These are phyloP conservation scores for Chlamydomonas schloesseri DNA, from an alignment of 139 green algal species.

Conservation along the genomic window DNA sequence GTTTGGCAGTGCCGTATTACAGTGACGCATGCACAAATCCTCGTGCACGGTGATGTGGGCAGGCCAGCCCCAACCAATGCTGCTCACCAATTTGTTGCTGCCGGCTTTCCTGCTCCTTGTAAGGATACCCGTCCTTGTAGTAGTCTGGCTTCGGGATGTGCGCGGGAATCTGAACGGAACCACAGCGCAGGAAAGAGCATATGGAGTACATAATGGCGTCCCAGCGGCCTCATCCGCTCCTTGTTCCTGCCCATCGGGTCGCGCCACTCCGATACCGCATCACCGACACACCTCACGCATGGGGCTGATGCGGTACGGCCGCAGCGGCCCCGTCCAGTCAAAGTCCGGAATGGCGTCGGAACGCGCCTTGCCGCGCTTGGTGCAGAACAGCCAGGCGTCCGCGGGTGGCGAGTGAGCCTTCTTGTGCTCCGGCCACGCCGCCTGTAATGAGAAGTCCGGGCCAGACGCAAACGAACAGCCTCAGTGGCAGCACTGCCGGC, in stretches of 20 bases:
- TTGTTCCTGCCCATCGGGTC: no score
- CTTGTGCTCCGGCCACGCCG: conserved; percentile 86
- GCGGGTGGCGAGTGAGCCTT: conserved; percentile 72
- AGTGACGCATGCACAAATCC: no score
- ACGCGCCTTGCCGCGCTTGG: conserved; percentile 73
- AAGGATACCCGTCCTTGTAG: conserved; percentile 67
- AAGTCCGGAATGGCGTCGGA: conserved; percentile 78
- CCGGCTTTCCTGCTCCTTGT: conserved; percentile 78
- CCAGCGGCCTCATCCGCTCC: no score
- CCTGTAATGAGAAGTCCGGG: no score
- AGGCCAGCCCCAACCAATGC: no score
- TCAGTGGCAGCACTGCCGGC: no score
- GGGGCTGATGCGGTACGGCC: conserved; percentile 83
- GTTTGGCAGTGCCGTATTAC: no score
- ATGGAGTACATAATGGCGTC: no score
- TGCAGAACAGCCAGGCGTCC: conserved; percentile 84
- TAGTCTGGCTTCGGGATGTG: conserved; percentile 83
- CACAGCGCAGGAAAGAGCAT: no score
- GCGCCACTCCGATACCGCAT: no score
- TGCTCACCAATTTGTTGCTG: conserved; percentile 78
- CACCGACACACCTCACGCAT: conserved; percentile 65
- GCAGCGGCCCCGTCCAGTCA: conserved; percentile 88
- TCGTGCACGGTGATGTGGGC: no score
- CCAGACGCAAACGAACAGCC: no score
- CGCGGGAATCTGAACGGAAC: conserved; percentile 85